Conservation (phyloP, 179 eudicot species). For the Heliamphora pulchella region DNA sequence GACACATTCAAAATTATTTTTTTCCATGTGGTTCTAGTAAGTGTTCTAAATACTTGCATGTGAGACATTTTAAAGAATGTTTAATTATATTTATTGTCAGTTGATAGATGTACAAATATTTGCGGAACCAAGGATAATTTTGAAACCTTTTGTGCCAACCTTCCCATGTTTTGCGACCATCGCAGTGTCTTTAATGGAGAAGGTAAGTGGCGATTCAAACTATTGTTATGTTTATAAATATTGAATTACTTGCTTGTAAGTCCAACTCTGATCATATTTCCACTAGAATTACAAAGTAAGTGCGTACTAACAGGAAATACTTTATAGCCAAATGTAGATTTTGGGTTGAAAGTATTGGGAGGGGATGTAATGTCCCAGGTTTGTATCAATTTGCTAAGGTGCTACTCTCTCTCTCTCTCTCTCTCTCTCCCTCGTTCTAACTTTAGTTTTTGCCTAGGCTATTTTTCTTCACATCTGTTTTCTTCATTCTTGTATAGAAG, state of each 20-base stretch:
- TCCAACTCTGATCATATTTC: not conserved
- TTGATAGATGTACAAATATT: slow-evolving; percentile 79
- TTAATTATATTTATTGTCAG: slow-evolving; percentile 39
- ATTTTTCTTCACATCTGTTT: not conserved
- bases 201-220: slow-evolving; percentile 31
- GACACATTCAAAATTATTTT: not conserved
- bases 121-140: slow-evolving; percentile 57
- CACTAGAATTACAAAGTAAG: not conserved
- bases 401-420: slow-evolving; percentile 20
- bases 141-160: slow-evolving; percentile 80
- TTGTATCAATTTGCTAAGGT: slow-evolving; percentile 89
- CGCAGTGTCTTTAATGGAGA: slow-evolving; percentile 62
- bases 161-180: slow-evolving; percentile 78
- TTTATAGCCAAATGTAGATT: slow-evolving; percentile 79
- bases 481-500: not conserved
- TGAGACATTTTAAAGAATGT: not conserved
- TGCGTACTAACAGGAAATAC: not conserved
- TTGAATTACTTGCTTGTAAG: not conserved
- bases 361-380: slow-evolving; percentile 95
- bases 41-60: not conserved
- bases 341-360: slow-evolving; percentile 74
- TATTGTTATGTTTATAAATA: not conserved
- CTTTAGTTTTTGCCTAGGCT: not conserved
- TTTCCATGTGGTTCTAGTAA: not conserved
- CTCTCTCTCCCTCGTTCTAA: not conserved